These are phyloP conservation scores for Phascolomyces articulosus DNA, from an alignment of 371 early-diverging fungal genomes.

Conservation along the genomic window DNA sequence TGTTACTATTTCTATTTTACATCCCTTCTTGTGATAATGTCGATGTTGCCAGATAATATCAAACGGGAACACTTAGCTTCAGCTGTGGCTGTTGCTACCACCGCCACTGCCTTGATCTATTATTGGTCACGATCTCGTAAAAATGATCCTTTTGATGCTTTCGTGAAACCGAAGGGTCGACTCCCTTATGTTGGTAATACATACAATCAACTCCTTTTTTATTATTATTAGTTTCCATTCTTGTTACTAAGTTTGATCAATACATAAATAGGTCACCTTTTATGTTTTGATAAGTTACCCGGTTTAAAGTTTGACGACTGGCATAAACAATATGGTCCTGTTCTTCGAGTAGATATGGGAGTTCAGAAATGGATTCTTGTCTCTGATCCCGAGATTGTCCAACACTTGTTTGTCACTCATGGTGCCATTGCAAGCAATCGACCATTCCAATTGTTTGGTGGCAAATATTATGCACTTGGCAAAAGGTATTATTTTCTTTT, in stretches of 20 bases:
- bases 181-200: constrained; percentile 7
- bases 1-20: neutral
- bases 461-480: constrained; percentile 16
- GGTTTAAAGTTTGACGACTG: constrained; percentile 2
- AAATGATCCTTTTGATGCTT: neutral
- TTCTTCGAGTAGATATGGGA: constrained; percentile 20
- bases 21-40: no score
- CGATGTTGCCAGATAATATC: neutral
- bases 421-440: constrained; percentile 14
- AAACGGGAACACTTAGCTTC: neutral
- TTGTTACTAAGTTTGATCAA: neutral
- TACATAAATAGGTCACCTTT: neutral
- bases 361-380: constrained; percentile 20
- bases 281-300: neutral
- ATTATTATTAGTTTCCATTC: neutral
- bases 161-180: neutral
- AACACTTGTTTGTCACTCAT: constrained; percentile 16
- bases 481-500: constrained; percentile 9
- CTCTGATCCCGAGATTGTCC: constrained; percentile 17
- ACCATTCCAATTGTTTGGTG: constrained; percentile 9
- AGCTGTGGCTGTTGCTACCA: neutral
- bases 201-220: neutral
- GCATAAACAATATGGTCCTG: constrained; percentile 8
- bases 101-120: neutral
- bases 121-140: neutral